Conservation (phyloP, 768 basidiomycete species). For the Agrocybe praecox region DNA sequence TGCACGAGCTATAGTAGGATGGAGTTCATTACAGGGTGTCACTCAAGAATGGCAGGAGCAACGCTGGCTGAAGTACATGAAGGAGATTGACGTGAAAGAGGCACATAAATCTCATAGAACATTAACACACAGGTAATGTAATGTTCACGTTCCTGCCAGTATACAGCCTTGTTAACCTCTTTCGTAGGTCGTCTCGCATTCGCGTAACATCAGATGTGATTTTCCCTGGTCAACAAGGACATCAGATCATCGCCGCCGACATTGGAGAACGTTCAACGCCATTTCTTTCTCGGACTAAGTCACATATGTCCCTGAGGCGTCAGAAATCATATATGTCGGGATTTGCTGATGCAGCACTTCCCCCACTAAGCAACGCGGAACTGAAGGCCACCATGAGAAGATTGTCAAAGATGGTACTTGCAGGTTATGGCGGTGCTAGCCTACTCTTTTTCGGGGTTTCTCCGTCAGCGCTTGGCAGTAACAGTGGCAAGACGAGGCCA, state of each 20-base stretch:
- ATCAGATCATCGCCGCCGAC: conserved; percentile 77
- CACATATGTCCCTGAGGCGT: conserved; percentile 20
- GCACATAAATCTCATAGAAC: conserved; percentile 30
- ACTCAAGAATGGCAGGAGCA: conserved; percentile 82
- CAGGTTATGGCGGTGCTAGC: conserved; percentile 83
- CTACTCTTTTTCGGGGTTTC: conserved; percentile 80
- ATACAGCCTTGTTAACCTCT: too few species aligned
- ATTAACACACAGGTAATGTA: conserved; percentile 35
- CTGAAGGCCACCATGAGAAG: conserved; percentile 74
- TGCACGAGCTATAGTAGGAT: conserved; percentile 71
- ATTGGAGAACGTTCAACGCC: conserved; percentile 56
- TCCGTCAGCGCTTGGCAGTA: conserved; percentile 22
- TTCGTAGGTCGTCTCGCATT: conserved; percentile 53
- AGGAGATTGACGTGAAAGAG: conserved; percentile 66
- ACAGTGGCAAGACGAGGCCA: not conserved
- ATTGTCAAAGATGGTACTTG: conserved; percentile 81
- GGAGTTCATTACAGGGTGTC: conserved; percentile 80
- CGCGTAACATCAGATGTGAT: conserved; percentile 76
- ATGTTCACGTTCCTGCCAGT: not conserved
- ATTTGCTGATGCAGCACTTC: conserved; percentile 14
- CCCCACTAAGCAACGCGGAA: conserved; percentile 42
- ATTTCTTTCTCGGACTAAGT: conserved; percentile 21
- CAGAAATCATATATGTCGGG: conserved; percentile 15
- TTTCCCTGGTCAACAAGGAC: conserved; percentile 62
- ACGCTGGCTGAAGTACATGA: conserved; percentile 64